phyloP scores from a whole-genome alignment of 2,329 filamentous ascomycete genomes.

The Phaeoacremonium minimum region DNA sequence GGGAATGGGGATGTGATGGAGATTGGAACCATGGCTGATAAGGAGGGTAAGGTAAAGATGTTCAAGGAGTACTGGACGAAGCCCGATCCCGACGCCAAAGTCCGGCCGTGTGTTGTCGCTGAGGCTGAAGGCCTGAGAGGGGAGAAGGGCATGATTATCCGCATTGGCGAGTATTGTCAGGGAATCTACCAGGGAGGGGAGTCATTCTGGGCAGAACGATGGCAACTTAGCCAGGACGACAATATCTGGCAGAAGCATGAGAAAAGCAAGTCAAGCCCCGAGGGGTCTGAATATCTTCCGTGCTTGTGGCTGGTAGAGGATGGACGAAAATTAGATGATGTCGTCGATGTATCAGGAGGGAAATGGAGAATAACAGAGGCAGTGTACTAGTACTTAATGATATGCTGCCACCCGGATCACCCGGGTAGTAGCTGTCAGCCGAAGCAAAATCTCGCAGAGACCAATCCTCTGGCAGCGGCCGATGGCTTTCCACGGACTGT shows the following conservation, averaged over 20 bases:
- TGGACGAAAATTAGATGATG: neutral
- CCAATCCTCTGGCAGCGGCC: no score
- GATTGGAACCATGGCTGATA: neutral
- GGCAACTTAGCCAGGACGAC: neutral
- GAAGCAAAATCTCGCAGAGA: no score
- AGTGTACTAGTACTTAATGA: no score
- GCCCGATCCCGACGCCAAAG: neutral
- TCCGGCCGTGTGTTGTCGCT: neutral
- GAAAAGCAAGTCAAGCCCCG: neutral
- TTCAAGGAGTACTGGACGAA: neutral
- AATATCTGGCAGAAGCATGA: neutral
- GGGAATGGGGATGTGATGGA: neutral
- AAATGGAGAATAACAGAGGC: no score
- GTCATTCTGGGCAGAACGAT: neutral
- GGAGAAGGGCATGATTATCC: neutral
- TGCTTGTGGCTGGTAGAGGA: neutral
- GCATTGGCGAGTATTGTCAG: neutral
- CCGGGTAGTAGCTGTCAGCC: no score
- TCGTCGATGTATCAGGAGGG: no score
- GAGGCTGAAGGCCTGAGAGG: neutral
- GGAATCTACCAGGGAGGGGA: neutral
- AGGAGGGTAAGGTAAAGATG: neutral
- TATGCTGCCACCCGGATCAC: no score
- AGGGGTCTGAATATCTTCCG: neutral
- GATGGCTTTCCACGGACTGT: no score